Evolutionary conservation across 768 basidiomycete genomes (phyloP).

Genomic region (Boletus huronensis): DNA sequence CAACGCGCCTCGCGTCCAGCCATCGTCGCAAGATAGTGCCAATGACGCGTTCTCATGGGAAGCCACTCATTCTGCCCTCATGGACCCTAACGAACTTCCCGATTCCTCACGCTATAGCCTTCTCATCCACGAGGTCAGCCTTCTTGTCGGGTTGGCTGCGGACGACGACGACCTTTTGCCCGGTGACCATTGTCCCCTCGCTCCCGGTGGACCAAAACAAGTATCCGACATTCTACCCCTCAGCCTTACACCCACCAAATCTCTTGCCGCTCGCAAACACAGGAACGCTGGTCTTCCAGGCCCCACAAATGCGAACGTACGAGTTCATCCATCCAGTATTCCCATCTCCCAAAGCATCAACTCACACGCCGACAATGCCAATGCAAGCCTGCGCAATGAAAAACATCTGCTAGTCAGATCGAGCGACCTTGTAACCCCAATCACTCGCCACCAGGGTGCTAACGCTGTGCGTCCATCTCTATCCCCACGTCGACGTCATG

Average conservation of each 20-base stretch:
- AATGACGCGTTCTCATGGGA: conserved; percentile 18
- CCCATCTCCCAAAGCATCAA: not conserved
- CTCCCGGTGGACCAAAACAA: not conserved
- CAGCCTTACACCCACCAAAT: conserved; percentile 18
- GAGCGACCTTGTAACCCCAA: not conserved
- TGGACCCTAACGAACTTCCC: not conserved
- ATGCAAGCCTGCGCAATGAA: not conserved
- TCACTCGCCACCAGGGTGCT: conserved; percentile 7
- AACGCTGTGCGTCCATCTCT: conserved; percentile 3
- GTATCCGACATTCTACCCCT: conserved; percentile 18
- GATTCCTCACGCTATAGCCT: conserved; percentile 25
- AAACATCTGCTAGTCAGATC: not conserved
- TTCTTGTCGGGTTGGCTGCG: conserved; percentile 28
- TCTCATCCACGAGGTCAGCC: conserved; percentile 32
- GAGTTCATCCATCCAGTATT: not conserved
- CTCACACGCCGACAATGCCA: not conserved
- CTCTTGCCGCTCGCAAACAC: conserved; percentile 11
- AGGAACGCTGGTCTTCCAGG: not conserved
- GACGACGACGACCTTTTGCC: conserved; percentile 14
- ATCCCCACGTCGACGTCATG: conserved; percentile 22
- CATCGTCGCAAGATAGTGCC: not conserved
- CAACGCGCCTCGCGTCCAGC: not conserved
- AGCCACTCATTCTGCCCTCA: conserved; percentile 1
- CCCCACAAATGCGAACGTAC: not conserved
- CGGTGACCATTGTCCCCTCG: not conserved